Evolutionary conservation across 148 eudicot species (phyloP), one percentile per base, ranked within the genome.

Genomic region (Persicaria tinctoria): DNA sequence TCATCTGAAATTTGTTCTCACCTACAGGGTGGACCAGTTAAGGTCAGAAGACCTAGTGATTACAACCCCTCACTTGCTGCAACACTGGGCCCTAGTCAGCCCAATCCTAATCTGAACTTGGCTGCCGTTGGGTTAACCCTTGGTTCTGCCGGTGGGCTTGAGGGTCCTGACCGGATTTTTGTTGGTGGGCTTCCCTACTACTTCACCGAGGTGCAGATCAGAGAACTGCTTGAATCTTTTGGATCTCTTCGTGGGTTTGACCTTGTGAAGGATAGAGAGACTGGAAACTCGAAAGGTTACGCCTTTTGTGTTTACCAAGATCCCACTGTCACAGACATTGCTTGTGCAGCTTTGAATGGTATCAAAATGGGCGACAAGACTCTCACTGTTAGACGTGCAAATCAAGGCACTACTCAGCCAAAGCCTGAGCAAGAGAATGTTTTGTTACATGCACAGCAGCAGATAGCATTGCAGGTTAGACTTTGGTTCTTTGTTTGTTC

Each of bases 401-500:
- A 90, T 80, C 91, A 87, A 76, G 98, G 98, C 55, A 70, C 96
- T 70, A 76, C 82, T 46, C 97, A 95, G 59, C 93, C 97, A 4
- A 95, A 92, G 72, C 98, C 97, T 62, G 98, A 95, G 84, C 98
- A 95, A 76, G 98, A 92, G 86, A 92, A 83, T 75, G 89, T 95
- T 51, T 64, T 95, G 69, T 81, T 90, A 83, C 97, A 92, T 82
- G 98, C 96, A 23, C 98, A 95, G 78, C 98, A 95, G 82, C 98
- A 95, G 80, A 89, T 95, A 72, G 81, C 97, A 46, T 72, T 95
- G 76, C 98, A 95, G 97, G 98, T 94, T 75, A 71, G 76, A 20
- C 5, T 32, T 41, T 41, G 48, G 46, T 7, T 73, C n/a, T 8
- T 32, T 76, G 12, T 27, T 55, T 50, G 2, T 32, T 32, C 2